These are phyloP conservation scores for Hemisphaericaspora subhashii DNA, from an alignment of 1,139 yeast genomes.

Conservation along the genomic window DNA sequence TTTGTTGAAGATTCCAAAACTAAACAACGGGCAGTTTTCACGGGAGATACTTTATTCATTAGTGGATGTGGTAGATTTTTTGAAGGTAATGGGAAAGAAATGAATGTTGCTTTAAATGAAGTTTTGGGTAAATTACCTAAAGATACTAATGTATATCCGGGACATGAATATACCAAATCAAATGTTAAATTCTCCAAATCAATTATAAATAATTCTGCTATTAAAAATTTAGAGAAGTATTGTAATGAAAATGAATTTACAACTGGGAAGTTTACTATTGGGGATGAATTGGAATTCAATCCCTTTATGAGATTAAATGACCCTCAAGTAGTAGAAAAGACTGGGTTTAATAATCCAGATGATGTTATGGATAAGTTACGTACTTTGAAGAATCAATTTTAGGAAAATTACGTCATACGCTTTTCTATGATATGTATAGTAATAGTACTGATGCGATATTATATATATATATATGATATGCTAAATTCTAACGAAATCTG, in stretches of 20 bases:
- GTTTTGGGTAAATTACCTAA: slow-evolving; percentile 61
- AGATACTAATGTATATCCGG: slow-evolving; percentile 79
- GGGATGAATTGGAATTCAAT: slow-evolving; percentile 77
- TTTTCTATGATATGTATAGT: slow-evolving; percentile 14
- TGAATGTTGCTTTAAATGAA: slow-evolving; percentile 68
- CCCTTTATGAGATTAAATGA: slow-evolving; percentile 84
- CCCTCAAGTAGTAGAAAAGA: slow-evolving; percentile 50
- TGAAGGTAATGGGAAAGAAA: slow-evolving; percentile 83
- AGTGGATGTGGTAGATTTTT: slow-evolving; percentile 97
- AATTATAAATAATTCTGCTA: slow-evolving; percentile 55
- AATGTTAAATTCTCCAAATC: slow-evolving; percentile 76
- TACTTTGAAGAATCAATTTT: slow-evolving; percentile 65
- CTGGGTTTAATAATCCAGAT: slow-evolving; percentile 35
- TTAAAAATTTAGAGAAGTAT: slow-evolving; percentile 54
- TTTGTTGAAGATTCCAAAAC: slow-evolving; percentile 63
- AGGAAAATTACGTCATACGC: too few species aligned
- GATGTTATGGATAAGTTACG: slow-evolving; percentile 69
- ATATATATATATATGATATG: slow-evolving; percentile 23
- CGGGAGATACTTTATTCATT: slow-evolving; percentile 92
- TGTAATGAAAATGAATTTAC: slow-evolving; percentile 61
- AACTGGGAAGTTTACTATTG: slow-evolving; percentile 82
- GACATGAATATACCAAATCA: slow-evolving; percentile 90
- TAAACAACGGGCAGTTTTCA: slow-evolving; percentile 72
- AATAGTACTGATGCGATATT: slow-evolving; percentile 1
- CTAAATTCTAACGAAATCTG: slow-evolving; percentile 35